Conservation (phyloP, 2,329 filamentous ascomycete species). For the Seiridium cupressi region DNA sequence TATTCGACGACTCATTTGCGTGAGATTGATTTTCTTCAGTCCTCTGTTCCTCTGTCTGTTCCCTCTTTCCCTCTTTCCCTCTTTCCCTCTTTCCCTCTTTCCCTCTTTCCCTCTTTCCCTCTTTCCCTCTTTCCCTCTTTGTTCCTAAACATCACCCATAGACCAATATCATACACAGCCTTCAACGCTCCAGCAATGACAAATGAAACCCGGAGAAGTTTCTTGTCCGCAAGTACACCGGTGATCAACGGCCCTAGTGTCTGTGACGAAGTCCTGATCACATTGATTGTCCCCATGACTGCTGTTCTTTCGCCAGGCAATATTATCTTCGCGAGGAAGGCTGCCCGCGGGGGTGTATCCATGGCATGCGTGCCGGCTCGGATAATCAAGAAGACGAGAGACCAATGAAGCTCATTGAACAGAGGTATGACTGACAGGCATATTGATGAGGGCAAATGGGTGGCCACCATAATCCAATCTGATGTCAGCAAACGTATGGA, state of each 20-base stretch:
- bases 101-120: no score
- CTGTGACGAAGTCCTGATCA: slow-evolving; percentile 64
- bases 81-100: no score
- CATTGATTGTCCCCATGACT: slow-evolving; percentile 69
- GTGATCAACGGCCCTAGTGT: slow-evolving; percentile 63
- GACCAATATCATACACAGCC: slow-evolving; percentile 56
- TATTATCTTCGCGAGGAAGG: slow-evolving; percentile 66
- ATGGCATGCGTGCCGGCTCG: slow-evolving; percentile 64
- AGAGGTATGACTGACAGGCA: slow-evolving; percentile 63
- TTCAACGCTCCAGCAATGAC: slow-evolving; percentile 63
- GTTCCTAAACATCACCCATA: slow-evolving; percentile 47
- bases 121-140: slow-evolving; percentile 15
- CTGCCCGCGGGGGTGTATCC: slow-evolving; percentile 68
- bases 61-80: slow-evolving; percentile 13
- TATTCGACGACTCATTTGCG: not conserved
- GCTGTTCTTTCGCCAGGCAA: slow-evolving; percentile 66
- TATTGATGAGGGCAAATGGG: slow-evolving; percentile 67
- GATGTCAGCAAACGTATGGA: slow-evolving; percentile 16
- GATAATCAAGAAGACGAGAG: slow-evolving; percentile 59
- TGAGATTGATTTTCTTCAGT: not conserved
- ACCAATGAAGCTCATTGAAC: slow-evolving; percentile 48
- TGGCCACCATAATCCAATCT: slow-evolving; percentile 70
- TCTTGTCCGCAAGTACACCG: slow-evolving; percentile 56
- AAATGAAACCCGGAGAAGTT: slow-evolving; percentile 62
- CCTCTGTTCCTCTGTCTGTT: no score